These are phyloP conservation scores for Ganoderma lingzhi DNA, from an alignment of 1,284 basidiomycete species.

Conservation along the genomic window DNA sequence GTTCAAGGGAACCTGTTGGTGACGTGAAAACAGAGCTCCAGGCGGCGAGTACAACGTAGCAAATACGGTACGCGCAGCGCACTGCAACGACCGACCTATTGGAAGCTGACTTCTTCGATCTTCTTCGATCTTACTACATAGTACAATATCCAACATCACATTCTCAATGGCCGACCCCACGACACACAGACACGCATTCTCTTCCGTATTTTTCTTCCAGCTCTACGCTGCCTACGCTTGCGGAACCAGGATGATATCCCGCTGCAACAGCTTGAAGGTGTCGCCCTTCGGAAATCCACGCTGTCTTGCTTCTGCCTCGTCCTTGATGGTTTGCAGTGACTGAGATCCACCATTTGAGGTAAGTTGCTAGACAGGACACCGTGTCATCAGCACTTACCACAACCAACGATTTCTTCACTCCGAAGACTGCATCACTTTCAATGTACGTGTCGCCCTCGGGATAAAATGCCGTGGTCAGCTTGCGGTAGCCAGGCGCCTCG, in stretches of 20 bases:
- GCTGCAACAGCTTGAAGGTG: slow-evolving; percentile 67
- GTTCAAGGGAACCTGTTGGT: too few relatives aligned
- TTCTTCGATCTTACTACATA: background rate
- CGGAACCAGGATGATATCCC: slow-evolving; percentile 70
- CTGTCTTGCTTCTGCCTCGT: slow-evolving; percentile 60
- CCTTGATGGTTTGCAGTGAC: slow-evolving; percentile 58
- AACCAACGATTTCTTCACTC: slow-evolving; percentile 74
- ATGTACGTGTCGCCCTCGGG: slow-evolving; percentile 75
- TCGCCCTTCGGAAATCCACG: slow-evolving; percentile 69
- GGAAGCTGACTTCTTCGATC: too few relatives aligned
- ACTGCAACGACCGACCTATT: too few relatives aligned
- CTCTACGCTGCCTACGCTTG: slow-evolving; percentile 53
- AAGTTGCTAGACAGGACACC: slow-evolving; percentile 11
- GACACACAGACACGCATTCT: slow-evolving; percentile 30
- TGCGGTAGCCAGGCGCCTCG: slow-evolving; percentile 74
- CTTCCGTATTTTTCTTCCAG: slow-evolving; percentile 35
- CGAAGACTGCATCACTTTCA: slow-evolving; percentile 79
- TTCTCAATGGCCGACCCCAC: background rate
- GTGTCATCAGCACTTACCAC: slow-evolving; percentile 50
- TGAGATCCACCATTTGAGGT: slow-evolving; percentile 36
- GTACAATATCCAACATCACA: background rate
- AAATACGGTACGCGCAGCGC: too few relatives aligned
- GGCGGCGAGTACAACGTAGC: too few relatives aligned
- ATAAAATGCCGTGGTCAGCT: slow-evolving; percentile 79
- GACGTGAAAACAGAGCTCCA: too few relatives aligned